These are phyloP conservation scores for Rhizophora apiculata DNA, from an alignment of 345 rosid genomes.

Conservation along the genomic window DNA sequence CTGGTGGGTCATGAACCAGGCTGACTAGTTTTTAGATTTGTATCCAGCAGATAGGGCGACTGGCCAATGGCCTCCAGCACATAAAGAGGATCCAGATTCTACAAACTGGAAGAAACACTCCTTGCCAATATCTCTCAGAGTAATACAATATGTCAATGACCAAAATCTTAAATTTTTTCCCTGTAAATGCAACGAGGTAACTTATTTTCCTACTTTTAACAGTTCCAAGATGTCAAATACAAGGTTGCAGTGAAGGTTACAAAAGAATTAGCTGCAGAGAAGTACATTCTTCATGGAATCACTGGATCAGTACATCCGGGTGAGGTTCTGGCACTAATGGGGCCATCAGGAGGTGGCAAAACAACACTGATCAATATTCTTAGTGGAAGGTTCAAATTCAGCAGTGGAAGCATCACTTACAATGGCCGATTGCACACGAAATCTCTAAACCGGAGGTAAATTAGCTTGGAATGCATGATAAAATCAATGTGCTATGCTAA, in stretches of 20 bases:
- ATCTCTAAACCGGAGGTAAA: constrained; percentile 76
- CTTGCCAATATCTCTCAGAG: constrained; percentile 32
- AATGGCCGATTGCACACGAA: constrained; percentile 78
- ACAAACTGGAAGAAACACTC: constrained; percentile 16
- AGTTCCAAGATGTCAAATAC: constrained; percentile 75
- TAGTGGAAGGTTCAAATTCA: constrained; percentile 62
- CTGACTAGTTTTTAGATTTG: not conserved
- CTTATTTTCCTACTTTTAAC: constrained; percentile 7
- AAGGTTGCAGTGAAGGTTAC: constrained; percentile 69
- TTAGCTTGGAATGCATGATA: not conserved
- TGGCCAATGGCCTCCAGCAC: not conserved
- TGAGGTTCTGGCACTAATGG: constrained; percentile 95
- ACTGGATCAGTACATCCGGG: constrained; percentile 76
- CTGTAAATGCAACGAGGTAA: too few species aligned
- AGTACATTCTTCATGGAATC: constrained; percentile 71
- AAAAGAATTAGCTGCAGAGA: constrained; percentile 47
- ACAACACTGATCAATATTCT: constrained; percentile 79
- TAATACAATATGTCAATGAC: not conserved
- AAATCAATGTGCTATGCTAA: too few species aligned
- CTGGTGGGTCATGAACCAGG: not conserved
- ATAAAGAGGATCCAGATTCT: constrained; percentile 7
- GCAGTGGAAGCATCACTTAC: constrained; percentile 67
- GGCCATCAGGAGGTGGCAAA: constrained; percentile 99
- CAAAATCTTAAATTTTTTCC: too few species aligned
- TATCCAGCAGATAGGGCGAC: not conserved